phyloP scores from a whole-genome alignment of 2,329 filamentous ascomycete genomes.

The Clonostachys solani region DNA sequence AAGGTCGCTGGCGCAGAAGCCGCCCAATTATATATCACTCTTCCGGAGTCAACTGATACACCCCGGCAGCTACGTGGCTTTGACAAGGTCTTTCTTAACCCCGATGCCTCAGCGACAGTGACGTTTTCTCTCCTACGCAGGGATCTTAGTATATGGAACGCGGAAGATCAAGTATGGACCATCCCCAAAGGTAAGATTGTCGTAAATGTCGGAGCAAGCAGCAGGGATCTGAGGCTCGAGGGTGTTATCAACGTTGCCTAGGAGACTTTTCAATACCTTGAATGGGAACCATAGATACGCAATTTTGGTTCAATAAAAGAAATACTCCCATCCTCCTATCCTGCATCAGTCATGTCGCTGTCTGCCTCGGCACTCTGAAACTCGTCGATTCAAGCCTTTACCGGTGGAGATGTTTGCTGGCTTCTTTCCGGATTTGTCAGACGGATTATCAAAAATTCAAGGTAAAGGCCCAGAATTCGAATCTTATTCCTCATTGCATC shows the following conservation, averaged over 20 bases:
- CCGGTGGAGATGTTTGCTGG: too few relatives aligned
- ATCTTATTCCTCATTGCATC: too few relatives aligned
- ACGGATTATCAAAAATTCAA: too few relatives aligned
- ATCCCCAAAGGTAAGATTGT: constrained; percentile 35
- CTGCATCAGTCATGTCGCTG: too few relatives aligned
- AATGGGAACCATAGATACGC: neutral
- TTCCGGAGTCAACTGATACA: constrained; percentile 31
- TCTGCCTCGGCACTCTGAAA: too few relatives aligned
- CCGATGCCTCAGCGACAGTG: constrained; percentile 49
- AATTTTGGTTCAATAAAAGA: too few relatives aligned
- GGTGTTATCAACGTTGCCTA: constrained; percentile 19
- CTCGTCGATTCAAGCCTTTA: too few relatives aligned
- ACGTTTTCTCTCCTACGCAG: constrained; percentile 53
- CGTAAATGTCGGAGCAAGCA: constrained; percentile 38
- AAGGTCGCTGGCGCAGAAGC: constrained; percentile 39
- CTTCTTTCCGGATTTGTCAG: too few relatives aligned
- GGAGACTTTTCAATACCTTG: neutral
- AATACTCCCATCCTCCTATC: too few relatives aligned
- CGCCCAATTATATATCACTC: constrained; percentile 47
- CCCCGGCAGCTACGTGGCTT: constrained; percentile 58
- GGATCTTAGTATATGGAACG: constrained; percentile 63
- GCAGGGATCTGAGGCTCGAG: constrained; percentile 36
- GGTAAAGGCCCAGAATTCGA: too few relatives aligned
- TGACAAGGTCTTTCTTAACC: constrained; percentile 51
- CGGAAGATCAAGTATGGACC: constrained; percentile 56